Base-by-base conservation (phyloP, 2,329 filamentous ascomycete species). In the Beauveria australis region DNA sequence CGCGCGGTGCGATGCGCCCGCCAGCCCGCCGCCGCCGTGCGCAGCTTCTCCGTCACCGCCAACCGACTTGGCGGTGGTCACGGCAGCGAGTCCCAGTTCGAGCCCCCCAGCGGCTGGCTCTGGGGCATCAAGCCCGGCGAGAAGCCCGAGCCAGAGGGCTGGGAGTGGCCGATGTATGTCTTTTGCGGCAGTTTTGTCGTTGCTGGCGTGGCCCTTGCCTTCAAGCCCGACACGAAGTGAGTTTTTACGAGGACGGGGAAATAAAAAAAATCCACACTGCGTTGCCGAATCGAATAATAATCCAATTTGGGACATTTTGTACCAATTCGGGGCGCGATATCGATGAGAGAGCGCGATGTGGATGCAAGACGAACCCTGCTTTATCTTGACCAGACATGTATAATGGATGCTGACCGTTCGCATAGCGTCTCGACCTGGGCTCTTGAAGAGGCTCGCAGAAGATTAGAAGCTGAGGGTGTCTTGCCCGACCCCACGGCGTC, bases 191-290 rank as follows among this genome's bases (percentile, higher is more conserved):
- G 86, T 70, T 77, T 96, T 70, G 76, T 85, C 30, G 80, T 91
- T 66, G 88, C 87, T 59, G 85, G 84, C 63, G 80, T 97, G 66
- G 91, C 89, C 66, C 91, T 96, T 78, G 91, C 91, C 64, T 97
- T 94, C 75, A 97, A 97, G 86, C 94, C 94, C 58, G 94, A 99
- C 82, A 97, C 93, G 65, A 96, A 91, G 94, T 99, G 82, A 79
- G 92, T 91, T 63, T 59, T 18, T 5, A 14, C 9, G 9, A 16
- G 7, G 16, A 16, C 9, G 30, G 22, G 24, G 14, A 28, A 16
- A 28, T 9, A 18, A n/a, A 19, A n/a, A 19, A 28, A 52, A 19
- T 26, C 9, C 37, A 51, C 24, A 2, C n/a, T 40, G 48, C 19
- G 26, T 6, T 37, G 5, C 0, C 4, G 40, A 10, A 28, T 19